These are phyloP conservation scores for Alternaria burnsii DNA, from an alignment of 2,329 filamentous ascomycete species.

Conservation along the genomic window DNA sequence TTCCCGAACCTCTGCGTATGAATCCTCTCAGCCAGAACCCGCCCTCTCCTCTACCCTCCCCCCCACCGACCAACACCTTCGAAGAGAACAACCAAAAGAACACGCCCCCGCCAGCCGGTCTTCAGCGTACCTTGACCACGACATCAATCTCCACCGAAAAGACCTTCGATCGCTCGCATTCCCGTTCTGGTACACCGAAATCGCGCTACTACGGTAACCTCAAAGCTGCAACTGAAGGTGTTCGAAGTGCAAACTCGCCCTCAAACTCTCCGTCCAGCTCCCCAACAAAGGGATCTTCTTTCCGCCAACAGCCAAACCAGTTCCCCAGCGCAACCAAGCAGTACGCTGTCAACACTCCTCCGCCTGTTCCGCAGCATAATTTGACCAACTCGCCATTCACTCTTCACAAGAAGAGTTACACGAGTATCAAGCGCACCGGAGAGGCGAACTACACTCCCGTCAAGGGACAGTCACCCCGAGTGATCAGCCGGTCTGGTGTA, in stretches of 20 bases:
- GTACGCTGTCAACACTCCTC: constrained; percentile 40
- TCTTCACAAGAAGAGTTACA: constrained; percentile 44
- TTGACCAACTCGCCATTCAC: constrained; percentile 37
- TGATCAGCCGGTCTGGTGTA: constrained; percentile 58
- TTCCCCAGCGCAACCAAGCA: constrained; percentile 41
- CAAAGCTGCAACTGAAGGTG: constrained; percentile 52
- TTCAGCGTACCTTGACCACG: constrained; percentile 36
- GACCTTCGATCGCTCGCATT: constrained; percentile 42
- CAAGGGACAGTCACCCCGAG: constrained; percentile 50
- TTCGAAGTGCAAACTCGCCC: constrained; percentile 41
- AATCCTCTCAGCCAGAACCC: constrained; percentile 60
- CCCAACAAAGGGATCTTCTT: constrained; percentile 31
- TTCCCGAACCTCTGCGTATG: constrained; percentile 57
- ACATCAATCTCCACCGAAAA: constrained; percentile 41
- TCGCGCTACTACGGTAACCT: constrained; percentile 59
- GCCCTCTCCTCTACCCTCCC: constrained; percentile 46
- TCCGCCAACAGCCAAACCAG: constrained; percentile 29
- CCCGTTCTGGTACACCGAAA: constrained; percentile 49
- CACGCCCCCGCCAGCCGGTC: constrained; percentile 17
- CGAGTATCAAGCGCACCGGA: constrained; percentile 44
- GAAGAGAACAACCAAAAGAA: constrained; percentile 23
- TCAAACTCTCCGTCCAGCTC: constrained; percentile 36
- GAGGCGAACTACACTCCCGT: constrained; percentile 42
- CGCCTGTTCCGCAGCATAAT: constrained; percentile 20
- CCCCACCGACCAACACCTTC: constrained; percentile 21